Evolutionary conservation across 345 rosid genomes (phyloP), one percentile per base, ranked within the genome.

Genomic region (Citrus sinensis): DNA sequence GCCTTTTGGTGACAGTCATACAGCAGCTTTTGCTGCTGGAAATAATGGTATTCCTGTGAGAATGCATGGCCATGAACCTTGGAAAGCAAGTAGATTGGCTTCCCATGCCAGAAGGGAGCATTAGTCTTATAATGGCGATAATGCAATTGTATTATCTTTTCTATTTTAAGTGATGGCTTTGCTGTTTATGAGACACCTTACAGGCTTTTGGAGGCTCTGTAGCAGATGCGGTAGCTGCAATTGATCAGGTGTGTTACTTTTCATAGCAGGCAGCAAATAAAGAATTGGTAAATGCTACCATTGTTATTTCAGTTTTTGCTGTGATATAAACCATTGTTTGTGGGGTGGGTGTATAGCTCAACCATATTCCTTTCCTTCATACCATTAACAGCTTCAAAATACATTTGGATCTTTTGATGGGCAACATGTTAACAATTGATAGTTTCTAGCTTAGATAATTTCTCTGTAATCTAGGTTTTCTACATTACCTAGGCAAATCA

Each of bases 71-170:
- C 87, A 96, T 88, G 99, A 94, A 79, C 94, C 92, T 85, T 98
- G 99, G 60, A 96, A 89, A 92, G 99, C 99, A n/a, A 96, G 99
- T 32, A 98, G 99, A 55, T 92, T 96, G 98, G 99, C 98, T 84
- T 98, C 98, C 59, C 94, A 98, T 81, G 97, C 99, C 58, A 91
- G 98, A 98, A 92, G 20, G 76, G 72, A 75, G 72, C 58, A 76
- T 78, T 77, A 60, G 34, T 5, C 27, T 40, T 35, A 60, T 37
- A 49, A 13, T 20, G 37, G 37, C 35, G 60, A 51, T 51, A 13
- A 40, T 71, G 71, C 56, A 46, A 4, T 70, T 1, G 30, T 59
- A 51, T 27, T 29, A 55, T 29, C 62, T 67, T 30, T 76, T 58
- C 7, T 40, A 64, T 80, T 74, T 60, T 62, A 49, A 76, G 19